These are phyloP conservation scores for Clausena lansium DNA, from an alignment of 345 rosid species.

Conservation along the genomic window DNA sequence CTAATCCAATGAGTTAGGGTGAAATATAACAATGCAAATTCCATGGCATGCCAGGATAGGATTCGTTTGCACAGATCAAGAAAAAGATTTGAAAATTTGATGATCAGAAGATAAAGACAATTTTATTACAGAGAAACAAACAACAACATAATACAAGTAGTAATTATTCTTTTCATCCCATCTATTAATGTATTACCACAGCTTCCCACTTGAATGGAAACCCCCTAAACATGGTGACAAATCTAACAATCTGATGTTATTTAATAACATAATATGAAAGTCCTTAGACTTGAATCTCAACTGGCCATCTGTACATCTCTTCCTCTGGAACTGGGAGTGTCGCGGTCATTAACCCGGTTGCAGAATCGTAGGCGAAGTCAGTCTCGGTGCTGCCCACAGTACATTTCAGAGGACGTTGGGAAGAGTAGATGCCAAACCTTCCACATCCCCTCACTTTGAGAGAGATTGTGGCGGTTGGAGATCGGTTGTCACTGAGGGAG, in stretches of 20 bases:
- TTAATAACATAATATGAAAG: background rate
- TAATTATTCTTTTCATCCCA: background rate
- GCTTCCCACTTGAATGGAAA: background rate
- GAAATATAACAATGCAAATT: too few species aligned
- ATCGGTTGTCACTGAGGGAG: slow-evolving; percentile 41
- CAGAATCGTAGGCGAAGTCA: slow-evolving; percentile 50
- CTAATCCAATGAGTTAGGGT: too few species aligned
- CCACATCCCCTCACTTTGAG: slow-evolving; percentile 77
- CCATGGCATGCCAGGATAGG: too few species aligned
- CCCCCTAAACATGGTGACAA: background rate
- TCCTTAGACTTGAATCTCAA: slow-evolving; percentile 60
- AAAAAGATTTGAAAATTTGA: background rate
- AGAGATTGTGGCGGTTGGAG: slow-evolving; percentile 47
- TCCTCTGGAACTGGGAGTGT: slow-evolving; percentile 54
- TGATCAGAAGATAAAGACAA: background rate
- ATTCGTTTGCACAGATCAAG: too few species aligned
- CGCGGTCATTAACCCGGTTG: slow-evolving; percentile 57
- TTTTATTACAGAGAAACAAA: slow-evolving; percentile 1
- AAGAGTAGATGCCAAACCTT: slow-evolving; percentile 66
- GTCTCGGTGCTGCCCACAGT: slow-evolving; percentile 46
- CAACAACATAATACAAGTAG: background rate
- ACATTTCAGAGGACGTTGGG: slow-evolving; percentile 71
- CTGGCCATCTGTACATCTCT: slow-evolving; percentile 86
- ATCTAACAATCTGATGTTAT: background rate
- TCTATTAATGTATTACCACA: background rate